Base-by-base conservation (phyloP, 139 green algal genomes). In the Chlorella sorokiniana region DNA sequence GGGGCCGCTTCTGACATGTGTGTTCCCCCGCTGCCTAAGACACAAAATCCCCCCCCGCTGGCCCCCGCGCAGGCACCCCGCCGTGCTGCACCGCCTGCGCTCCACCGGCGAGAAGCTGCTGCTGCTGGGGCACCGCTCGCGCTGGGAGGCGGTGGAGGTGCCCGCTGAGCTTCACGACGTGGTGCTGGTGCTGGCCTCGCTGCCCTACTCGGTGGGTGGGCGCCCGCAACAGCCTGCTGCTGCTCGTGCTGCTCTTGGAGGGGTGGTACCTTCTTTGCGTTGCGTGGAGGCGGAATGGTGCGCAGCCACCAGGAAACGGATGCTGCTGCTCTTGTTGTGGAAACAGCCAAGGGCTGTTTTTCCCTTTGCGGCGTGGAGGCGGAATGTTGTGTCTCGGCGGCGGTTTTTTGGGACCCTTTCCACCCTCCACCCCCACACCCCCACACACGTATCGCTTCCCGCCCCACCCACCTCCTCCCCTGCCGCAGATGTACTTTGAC, bases 61-160 rank as follows among this genome's bases (percentile, higher is more conserved):
- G 6, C 5, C 51, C 45, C 23, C 56, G 6, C 67, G 73, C 52
- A 79, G 73, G 52, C 73, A 79, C 73, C 73, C 73, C 1, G 73
- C 38, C 25, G 73, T 79, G 38, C 52, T 79, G 52, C 52, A 42
- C 25, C 73, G 69, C 31, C 73, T 79, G 54, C 73, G 73, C 52
- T 27, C 52, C 37, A 79, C 25, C 38, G 73, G 73, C 73, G 73
- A 79, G 73, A 52, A 54, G 37, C n/a, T 79, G 73, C 73, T 79
- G 73, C 73, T 79, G 54, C 73, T 79, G 37, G 73, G 73, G 25
- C 73, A 79, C 54, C 37, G 51, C 52, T 68, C 48, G 35, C 51
- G 63, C 23, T 69, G 73, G 73, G 73, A 79, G 73, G 44, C 35
- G 8, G 73, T 79, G 27, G 40, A 69, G 4, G 40, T 79, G 10